phyloP scores from a whole-genome alignment of 768 basidiomycete species.

The Mycena pura region DNA sequence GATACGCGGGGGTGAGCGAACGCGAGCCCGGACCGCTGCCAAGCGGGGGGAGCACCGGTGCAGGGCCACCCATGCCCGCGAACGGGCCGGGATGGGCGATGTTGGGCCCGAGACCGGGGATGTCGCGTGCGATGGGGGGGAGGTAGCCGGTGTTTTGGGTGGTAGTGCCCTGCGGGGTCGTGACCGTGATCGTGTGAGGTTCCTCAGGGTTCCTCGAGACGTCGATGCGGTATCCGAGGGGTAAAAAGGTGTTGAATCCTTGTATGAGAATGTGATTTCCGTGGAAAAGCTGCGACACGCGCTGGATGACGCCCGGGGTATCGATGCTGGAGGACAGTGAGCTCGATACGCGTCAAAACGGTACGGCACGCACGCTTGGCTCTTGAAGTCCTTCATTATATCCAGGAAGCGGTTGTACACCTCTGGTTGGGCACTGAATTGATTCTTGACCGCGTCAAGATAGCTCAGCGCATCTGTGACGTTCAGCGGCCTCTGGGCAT shows the following conservation, averaged over 20 bases:
- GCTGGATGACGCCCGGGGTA: conserved; percentile 95
- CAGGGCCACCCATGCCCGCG: conserved; percentile 32
- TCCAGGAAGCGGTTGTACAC: conserved; percentile 95
- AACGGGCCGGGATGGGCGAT: conserved; percentile 41
- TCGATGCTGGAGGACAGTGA: conserved; percentile 72
- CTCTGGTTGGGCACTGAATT: conserved; percentile 89
- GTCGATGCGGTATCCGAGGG: conserved; percentile 93
- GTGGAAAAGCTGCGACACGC: conserved; percentile 91
- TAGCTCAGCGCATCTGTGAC: conserved; percentile 94
- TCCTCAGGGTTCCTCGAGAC: conserved; percentile 74
- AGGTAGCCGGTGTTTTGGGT: conserved; percentile 57
- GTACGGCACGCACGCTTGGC: conserved; percentile 74
- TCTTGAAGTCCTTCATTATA: conserved; percentile 99
- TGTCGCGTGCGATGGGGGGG: conserved; percentile 37
- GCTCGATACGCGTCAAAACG: conserved; percentile 10
- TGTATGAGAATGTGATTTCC: conserved; percentile 91
- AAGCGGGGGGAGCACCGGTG: conserved; percentile 36
- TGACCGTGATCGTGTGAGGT: conserved; percentile 79
- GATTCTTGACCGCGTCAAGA: conserved; percentile 91
- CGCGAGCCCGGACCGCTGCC: conserved; percentile 54
- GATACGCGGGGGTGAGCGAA: conserved; percentile 61
- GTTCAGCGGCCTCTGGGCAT: conserved; percentile 73
- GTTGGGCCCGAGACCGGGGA: conserved; percentile 38
- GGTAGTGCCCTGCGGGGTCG: conserved; percentile 76
- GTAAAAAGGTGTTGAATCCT: conserved; percentile 98